Conservation (phyloP, 495 filamentous ascomycete genomes). For the Evernia prunastri region DNA sequence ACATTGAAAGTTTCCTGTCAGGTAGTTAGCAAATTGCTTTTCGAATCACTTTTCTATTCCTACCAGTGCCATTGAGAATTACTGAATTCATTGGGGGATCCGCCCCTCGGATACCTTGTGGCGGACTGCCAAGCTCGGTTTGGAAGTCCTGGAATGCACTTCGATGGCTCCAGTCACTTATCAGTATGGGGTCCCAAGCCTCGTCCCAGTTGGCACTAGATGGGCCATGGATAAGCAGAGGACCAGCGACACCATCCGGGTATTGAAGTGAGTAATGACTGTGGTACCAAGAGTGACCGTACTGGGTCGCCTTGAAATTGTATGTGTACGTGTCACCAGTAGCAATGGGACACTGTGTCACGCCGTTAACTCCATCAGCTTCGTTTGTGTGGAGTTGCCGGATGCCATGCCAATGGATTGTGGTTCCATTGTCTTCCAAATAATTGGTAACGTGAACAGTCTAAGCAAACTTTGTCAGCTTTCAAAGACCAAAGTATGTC, state of each 20-base stretch:
- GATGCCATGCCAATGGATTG: conserved; percentile 31
- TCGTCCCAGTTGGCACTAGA: conserved; percentile 32
- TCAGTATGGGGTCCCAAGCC: conserved; percentile 25
- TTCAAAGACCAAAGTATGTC: not conserved
- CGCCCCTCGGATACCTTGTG: not conserved
- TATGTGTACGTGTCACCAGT: conserved; percentile 42
- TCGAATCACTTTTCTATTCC: conserved; percentile 23
- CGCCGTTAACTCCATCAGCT: conserved; percentile 39
- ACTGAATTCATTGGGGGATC: conserved; percentile 32
- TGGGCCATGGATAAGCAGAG: conserved; percentile 39
- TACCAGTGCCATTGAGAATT: conserved; percentile 47
- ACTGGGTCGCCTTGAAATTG: conserved; percentile 44
- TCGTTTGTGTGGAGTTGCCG: conserved; percentile 44
- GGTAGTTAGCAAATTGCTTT: not conserved
- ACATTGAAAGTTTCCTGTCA: conserved; percentile 4
- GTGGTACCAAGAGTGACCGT: conserved; percentile 59
- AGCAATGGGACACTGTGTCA: conserved; percentile 48
- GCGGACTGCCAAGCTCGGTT: conserved; percentile 14
- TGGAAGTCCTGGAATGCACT: conserved; percentile 22
- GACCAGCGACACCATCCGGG: conserved; percentile 33
- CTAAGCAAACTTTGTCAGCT: not conserved
- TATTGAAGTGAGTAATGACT: conserved; percentile 43
- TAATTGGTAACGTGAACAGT: conserved; percentile 34
- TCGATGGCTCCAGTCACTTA: conserved; percentile 24
- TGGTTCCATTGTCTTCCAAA: conserved; percentile 18